Evolutionary conservation across 1,284 basidiomycete genomes (phyloP), one percentile per base, ranked within the genome.

Genomic region (Tilletia indica): DNA sequence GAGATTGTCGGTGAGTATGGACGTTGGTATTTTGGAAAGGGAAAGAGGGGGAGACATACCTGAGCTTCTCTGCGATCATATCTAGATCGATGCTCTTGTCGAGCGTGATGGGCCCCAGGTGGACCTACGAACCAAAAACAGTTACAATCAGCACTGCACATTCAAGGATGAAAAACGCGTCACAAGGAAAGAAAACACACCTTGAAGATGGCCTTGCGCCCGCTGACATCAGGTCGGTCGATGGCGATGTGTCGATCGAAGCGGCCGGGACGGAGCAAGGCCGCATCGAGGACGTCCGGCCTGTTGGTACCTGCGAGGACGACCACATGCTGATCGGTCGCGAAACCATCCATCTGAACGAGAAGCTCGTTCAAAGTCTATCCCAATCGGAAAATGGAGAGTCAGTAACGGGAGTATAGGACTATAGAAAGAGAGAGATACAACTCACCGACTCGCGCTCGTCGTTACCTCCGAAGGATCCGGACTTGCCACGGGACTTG

Each of bases 301-400:
- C 97, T 87, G 86, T 99, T 99, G 25, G 97, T 99, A 78, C 97
- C 96, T 0, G 97, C 94, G 49, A 99, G 89, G 19, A 99, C 92
- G 71, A 99, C 96, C 75, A 99, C 91, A 82, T 98, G 94, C 85
- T 98, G 93, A 76, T 93, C 90, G 14, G 94, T 96, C 61, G 92
- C 91, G 86, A 99, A 99, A 49, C 96, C 96, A 85, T 99, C 96
- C 96, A 99, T 99, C 87, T 99, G 96, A 63, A 99, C 96, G 73
- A 99, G 88, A 19, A 99, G 88, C 86, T 99, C 97, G 85, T 99
- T 99, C 74, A 99, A 89, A 21, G 96, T 99, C 14, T 54, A 4
- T 19, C 6, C 14, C 14, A 9, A 54, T 6, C 6, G 1, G 1
- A n/a, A 54, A 54, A 54, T 16, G 8, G 16, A 54, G 6, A 25